Evolutionary conservation across 2,329 filamentous ascomycete species (phyloP), one percentile per base, ranked within the genome.

Genomic region (Cladophialophora yegresii): DNA sequence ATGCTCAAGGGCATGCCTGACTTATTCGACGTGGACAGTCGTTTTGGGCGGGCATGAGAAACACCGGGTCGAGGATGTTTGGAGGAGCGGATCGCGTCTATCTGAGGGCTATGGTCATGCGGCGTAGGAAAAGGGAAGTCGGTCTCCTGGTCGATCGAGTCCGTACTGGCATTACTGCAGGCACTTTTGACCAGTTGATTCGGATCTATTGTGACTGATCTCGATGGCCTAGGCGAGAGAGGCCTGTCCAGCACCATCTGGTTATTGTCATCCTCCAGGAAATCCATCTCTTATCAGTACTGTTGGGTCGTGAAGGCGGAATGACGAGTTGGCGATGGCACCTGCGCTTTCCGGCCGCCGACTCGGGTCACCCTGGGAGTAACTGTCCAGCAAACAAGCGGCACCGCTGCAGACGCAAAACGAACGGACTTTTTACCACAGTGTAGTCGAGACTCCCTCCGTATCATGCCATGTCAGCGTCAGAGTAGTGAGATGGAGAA

Each of bases 1-100:
- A 87, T 82, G 70, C 82, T 87, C 67, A 84, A 81, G 36, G 85
- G 83, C 66, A 87, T 82, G 22, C 77, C 79, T 43, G 83, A 76
- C 67, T 68, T 70, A 23, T 43, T 66, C 30, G 69, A 64, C 2
- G 67, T 68, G 28, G 70, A 70, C 47, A 70, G 57, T 22, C 70
- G 62, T 62, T 69, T 71, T 2, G 68, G 63, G n/a, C 67, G 64
- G 20, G 57, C 58, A 63, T 72, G 72, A 47, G 75, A 69, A 55
- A 75, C 65, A 40, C 70, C 67, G 61, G 71, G 72, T 67, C 75
- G 73, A 68, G 70, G 68, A 68, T 70, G 67, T 65, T 72, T 71
- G 55, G 73, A 72, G 33, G 70, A 69, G 62, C 73, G 73, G 55
- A 73, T 65, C 45, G 73, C 68, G 55, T 75, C 71, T 58, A 72